phyloP scores from a whole-genome alignment of 1,284 basidiomycete genomes.

The Mrakiaceae sp. region DNA sequence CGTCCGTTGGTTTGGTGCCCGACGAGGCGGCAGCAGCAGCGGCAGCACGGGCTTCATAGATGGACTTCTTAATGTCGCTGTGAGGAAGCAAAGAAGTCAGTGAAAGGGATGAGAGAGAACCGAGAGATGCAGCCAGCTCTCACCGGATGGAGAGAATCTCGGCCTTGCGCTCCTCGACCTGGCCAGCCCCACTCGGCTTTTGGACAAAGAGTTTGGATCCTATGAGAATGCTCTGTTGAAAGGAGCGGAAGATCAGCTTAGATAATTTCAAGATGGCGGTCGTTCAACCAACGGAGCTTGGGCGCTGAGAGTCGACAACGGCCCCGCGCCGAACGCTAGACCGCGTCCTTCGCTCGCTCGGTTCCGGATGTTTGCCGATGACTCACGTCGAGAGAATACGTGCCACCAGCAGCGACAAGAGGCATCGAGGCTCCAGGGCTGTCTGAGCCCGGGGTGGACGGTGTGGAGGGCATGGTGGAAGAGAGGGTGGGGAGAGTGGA shows the following conservation, averaged over 20 bases:
- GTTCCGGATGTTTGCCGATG: not conserved
- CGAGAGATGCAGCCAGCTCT: too few relatives aligned
- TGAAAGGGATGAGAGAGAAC: too few relatives aligned
- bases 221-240: constrained; percentile 62
- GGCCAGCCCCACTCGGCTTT: constrained; percentile 59
- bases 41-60: constrained; percentile 29
- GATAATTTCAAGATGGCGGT: not conserved
- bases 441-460: not conserved
- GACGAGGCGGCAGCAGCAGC: constrained; percentile 39
- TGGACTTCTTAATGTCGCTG: too few relatives aligned
- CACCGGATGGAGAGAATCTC: constrained; percentile 83
- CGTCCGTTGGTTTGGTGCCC: constrained; percentile 42
- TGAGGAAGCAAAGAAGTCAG: too few relatives aligned
- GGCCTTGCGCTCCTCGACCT: constrained; percentile 74
- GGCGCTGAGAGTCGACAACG: too few relatives aligned
- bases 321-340: constrained; percentile 3
- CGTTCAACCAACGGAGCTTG: constrained; percentile 1
- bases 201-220: constrained; percentile 88
- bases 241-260: not conserved
- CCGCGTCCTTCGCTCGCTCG: not conserved
- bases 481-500: too few relatives aligned
- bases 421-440: constrained; percentile 32
- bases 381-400: constrained; percentile 60
- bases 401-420: constrained; percentile 48
- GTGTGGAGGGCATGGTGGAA: constrained; percentile 2